phyloP scores from a whole-genome alignment of 257 asterid genomes.

The Handroanthus guayacan region DNA sequence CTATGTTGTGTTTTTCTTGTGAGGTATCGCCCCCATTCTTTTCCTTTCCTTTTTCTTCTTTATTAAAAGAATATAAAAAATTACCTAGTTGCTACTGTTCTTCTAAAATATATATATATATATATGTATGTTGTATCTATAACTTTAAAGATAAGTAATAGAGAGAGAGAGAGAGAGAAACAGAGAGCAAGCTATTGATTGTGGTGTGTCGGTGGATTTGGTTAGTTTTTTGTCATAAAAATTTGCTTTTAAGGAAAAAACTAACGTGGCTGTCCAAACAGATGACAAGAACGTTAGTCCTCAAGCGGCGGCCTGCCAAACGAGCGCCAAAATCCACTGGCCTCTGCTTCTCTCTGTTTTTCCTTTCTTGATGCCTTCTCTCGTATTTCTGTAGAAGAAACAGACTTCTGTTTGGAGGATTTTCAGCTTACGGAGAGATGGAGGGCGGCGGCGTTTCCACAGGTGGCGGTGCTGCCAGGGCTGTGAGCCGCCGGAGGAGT shows the following conservation, averaged over 20 bases:
- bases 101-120: neutral
- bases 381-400: neutral
- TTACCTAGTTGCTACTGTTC: constrained; percentile 9
- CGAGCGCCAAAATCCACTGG: neutral
- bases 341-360: too few species aligned
- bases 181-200: constrained; percentile 31
- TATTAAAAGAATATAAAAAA: neutral
- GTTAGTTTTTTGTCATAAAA: constrained; percentile 18
- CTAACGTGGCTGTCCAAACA: constrained; percentile 37
- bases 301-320: constrained; percentile 20
- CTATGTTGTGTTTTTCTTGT: neutral
- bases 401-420: neutral
- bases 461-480: constrained; percentile 26
- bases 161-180: constrained; percentile 28
- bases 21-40: neutral
- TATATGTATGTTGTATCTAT: neutral
- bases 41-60: too few species aligned
- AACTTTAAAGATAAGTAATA: constrained; percentile 21
- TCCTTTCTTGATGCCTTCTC: constrained; percentile 1
- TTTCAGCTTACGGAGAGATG: constrained; percentile 10
- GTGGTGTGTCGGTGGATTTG: constrained; percentile 72
- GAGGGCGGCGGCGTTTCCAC: constrained; percentile 32
- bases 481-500: constrained; percentile 41
- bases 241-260: constrained; percentile 36
- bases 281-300: constrained; percentile 44